phyloP scores from a whole-genome alignment of 768 basidiomycete genomes.

The Lentinula boryana region DNA sequence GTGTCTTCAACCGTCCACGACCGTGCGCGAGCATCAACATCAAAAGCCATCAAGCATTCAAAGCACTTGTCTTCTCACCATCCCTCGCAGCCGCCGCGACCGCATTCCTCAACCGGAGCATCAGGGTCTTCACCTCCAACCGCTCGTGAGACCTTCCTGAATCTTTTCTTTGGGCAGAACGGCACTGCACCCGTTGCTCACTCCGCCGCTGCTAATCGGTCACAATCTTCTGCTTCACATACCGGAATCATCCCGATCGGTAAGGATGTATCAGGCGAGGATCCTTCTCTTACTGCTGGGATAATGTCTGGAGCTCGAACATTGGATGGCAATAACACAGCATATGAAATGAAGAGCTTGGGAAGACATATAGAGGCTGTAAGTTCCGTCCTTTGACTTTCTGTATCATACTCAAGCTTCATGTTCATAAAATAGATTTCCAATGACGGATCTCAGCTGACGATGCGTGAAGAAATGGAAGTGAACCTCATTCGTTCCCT shows the following conservation, averaged over 20 bases:
- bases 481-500: conserved; percentile 90
- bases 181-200: conserved; percentile 69
- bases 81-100: conserved; percentile 17
- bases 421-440: conserved; percentile 38
- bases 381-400: conserved; percentile 27
- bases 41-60: conserved; percentile 24
- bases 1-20: conserved; percentile 76
- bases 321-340: conserved; percentile 74
- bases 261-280: conserved; percentile 55
- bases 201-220: conserved; percentile 39
- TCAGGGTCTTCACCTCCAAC: conserved; percentile 38
- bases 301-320: conserved; percentile 61
- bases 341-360: conserved; percentile 97
- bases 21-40: conserved; percentile 41
- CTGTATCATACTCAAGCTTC: not conserved
- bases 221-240: conserved; percentile 8
- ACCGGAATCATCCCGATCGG: conserved; percentile 45
- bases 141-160: conserved; percentile 89
- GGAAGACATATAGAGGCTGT: conserved; percentile 98
- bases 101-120: conserved; percentile 30
- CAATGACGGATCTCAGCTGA: conserved; percentile 57
- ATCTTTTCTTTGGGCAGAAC: conserved; percentile 95
- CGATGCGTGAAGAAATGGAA: conserved; percentile 92
- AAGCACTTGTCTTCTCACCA: conserved; percentile 30
- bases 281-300: conserved; percentile 46